Conservation (phyloP, 2,329 filamentous ascomycete genomes). For the Paraphoma sp. region DNA sequence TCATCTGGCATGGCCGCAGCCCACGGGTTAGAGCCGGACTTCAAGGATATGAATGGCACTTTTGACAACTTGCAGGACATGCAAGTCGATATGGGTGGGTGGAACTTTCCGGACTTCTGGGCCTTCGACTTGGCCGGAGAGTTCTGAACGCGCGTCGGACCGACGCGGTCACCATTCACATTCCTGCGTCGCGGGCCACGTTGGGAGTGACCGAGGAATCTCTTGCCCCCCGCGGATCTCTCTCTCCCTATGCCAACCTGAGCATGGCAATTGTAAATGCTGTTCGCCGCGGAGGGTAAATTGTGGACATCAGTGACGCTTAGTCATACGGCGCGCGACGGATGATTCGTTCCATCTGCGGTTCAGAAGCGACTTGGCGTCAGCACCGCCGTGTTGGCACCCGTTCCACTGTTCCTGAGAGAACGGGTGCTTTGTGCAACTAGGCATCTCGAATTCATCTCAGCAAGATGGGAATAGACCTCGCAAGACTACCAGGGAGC, state of each 20-base stretch:
- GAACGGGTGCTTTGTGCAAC: not conserved
- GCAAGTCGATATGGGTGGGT: slow-evolving; percentile 36
- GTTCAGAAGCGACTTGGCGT: not conserved
- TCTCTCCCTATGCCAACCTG: no score
- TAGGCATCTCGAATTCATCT: not conserved
- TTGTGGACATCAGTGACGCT: not conserved
- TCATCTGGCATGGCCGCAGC: slow-evolving; percentile 16
- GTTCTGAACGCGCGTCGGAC: slow-evolving; percentile 19
- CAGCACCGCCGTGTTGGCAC: not conserved
- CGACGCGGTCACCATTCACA: no score
- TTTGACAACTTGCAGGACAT: slow-evolving; percentile 37
- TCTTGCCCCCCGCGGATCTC: no score
- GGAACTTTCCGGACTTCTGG: slow-evolving; percentile 46
- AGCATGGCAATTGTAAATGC: no score
- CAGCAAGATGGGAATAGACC: not conserved
- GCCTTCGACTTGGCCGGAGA: slow-evolving; percentile 41
- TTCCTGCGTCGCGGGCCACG: no score
- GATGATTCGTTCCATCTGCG: not conserved
- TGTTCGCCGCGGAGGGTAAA: no score
- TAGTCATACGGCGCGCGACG: not conserved
- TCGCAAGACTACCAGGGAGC: no score
- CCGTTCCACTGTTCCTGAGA: not conserved
- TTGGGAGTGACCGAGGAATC: no score
- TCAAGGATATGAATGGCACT: slow-evolving; percentile 13
- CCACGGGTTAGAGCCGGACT: not conserved